Conservation (phyloP, 2,329 filamentous ascomycete species). For the Arthrobotrys sinensis region DNA sequence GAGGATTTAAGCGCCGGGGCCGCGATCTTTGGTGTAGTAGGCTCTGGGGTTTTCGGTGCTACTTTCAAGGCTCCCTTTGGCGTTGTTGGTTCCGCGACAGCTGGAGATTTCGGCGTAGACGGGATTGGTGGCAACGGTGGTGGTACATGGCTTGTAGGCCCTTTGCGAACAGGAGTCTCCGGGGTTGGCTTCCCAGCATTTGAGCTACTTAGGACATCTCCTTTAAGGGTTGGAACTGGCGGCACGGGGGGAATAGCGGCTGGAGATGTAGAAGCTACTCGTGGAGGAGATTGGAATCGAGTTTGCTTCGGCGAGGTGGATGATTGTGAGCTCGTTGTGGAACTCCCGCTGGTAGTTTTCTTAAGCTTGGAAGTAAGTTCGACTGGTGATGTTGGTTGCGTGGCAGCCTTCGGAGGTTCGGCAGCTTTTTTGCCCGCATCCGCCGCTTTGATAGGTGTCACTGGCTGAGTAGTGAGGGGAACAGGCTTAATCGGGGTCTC, state of each 20-base stretch:
- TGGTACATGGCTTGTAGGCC: constrained; percentile 21
- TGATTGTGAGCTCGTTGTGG: constrained; percentile 29
- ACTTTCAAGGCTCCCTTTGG: constrained; percentile 39
- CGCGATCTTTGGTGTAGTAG: constrained; percentile 20
- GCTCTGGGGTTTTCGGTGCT: constrained; percentile 36
- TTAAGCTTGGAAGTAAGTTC: constrained; percentile 57
- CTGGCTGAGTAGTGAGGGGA: not conserved
- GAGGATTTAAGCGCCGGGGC: constrained; percentile 3
- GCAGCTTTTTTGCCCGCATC: constrained; percentile 17
- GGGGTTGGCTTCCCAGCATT: constrained; percentile 12
- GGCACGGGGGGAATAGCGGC: constrained; percentile 13
- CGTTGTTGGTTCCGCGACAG: constrained; percentile 37
- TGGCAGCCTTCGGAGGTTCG: constrained; percentile 6
- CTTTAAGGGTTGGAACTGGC: constrained; percentile 25
- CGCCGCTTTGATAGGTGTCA: constrained; percentile 8
- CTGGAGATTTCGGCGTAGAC: constrained; percentile 31
- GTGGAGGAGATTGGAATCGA: constrained; percentile 52
- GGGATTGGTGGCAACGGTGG: constrained; percentile 38
- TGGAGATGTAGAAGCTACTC: constrained; percentile 10
- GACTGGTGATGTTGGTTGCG: constrained; percentile 30
- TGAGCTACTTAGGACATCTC: constrained; percentile 18
- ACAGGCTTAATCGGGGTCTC: not conserved
- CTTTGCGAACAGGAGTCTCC: constrained; percentile 13
- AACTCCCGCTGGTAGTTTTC: constrained; percentile 39
- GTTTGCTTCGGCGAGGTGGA: constrained; percentile 54